phyloP scores from a whole-genome alignment of 139 green algal species.

The Picochlorum sp. region DNA sequence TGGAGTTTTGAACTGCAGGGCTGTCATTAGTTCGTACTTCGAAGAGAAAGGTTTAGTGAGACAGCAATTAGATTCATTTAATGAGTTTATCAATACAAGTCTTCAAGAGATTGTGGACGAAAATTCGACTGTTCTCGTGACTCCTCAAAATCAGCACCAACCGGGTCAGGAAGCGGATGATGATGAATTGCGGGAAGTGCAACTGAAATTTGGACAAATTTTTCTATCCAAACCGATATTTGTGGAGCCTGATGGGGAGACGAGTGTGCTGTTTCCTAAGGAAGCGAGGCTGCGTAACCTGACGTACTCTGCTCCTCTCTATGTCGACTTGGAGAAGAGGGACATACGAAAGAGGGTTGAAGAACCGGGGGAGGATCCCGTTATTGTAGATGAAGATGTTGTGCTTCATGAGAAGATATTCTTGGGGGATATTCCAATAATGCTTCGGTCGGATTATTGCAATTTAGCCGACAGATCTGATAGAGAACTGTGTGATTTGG shows the following conservation, averaged over 20 bases:
- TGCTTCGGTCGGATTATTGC: constrained; percentile 91
- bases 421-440: constrained; percentile 96
- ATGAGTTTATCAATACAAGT: constrained; percentile 91
- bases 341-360: constrained; percentile 25
- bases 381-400: constrained; percentile 36
- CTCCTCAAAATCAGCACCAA: constrained; percentile 72
- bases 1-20: constrained; percentile 23
- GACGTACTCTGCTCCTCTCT: constrained; percentile 95
- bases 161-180: constrained; percentile 29
- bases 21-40: constrained; percentile 88
- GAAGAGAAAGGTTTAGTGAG: constrained; percentile 91
- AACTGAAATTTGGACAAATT: constrained; percentile 88
- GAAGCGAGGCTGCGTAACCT: constrained; percentile 92
- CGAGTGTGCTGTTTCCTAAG: constrained; percentile 81
- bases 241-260: constrained; percentile 87
- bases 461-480: constrained; percentile 64
- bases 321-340: constrained; percentile 78
- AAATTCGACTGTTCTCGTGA: constrained; percentile 45
- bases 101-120: constrained; percentile 81
- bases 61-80: constrained; percentile 98
- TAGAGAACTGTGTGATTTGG: constrained; percentile 76
- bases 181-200: constrained; percentile 31
- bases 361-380: constrained; percentile 7
- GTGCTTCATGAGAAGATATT: constrained; percentile 69
- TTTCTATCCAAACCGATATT: constrained; percentile 88